A percentile compares a stretch with the other conserved stretches of the same genome.
These are phyloP conservation scores for Zygosaccharomyces siamensis DNA, from an alignment of 805 yeast genomes.

Conservation along the genomic window DNA sequence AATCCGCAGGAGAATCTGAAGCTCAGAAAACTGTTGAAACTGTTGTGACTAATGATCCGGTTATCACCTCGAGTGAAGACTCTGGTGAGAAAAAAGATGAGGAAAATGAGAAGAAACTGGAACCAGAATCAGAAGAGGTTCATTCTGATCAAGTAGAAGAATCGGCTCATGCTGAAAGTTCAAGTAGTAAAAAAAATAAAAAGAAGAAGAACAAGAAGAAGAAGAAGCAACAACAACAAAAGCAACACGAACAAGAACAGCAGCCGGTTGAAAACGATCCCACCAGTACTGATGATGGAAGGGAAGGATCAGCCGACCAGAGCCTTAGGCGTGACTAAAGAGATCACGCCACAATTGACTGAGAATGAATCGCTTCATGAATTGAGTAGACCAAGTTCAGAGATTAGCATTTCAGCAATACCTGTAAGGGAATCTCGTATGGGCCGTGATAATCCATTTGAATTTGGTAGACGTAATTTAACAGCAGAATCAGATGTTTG, in stretches of 20 bases:
- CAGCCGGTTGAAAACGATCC: not conserved
- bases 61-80: slow-evolving; percentile 3
- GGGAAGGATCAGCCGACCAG: slow-evolving; percentile 18
- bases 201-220: slow-evolving; percentile 31
- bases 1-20: slow-evolving; percentile 9
- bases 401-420: not conserved
- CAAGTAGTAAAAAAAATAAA: slow-evolving; percentile 16
- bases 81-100: slow-evolving; percentile 12
- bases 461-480: slow-evolving; percentile 81
- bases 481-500: slow-evolving; percentile 76
- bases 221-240: slow-evolving; percentile 20
- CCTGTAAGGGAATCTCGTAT: slow-evolving; percentile 42
- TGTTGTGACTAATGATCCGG: not conserved
- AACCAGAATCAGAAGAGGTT: not conserved
- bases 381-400: slow-evolving; percentile 23
- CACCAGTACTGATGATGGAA: slow-evolving; percentile 10
- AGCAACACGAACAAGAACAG: slow-evolving; percentile 1
- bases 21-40: not conserved
- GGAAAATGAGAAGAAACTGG: slow-evolving; percentile 2
- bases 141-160: slow-evolving; percentile 1
- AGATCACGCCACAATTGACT: slow-evolving; percentile 12
- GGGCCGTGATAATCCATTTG: slow-evolving; percentile 85
- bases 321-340: slow-evolving; percentile 31
- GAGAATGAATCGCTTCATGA: slow-evolving; percentile 19
- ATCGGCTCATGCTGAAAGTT: slow-evolving; percentile 2